phyloP scores from a whole-genome alignment of 257 asterid genomes.

The Jacaranda mimosifolia region DNA sequence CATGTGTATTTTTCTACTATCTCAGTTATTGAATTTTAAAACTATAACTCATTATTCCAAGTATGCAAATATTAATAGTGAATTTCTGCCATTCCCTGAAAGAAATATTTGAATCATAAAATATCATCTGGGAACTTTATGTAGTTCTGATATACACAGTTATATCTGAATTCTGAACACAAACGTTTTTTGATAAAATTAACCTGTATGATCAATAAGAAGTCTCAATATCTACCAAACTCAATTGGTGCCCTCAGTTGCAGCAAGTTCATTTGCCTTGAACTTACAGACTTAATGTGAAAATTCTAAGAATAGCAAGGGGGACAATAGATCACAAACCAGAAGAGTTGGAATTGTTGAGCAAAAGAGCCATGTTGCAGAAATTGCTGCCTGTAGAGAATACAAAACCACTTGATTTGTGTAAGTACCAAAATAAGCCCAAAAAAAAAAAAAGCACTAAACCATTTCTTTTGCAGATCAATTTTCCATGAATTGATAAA shows the following conservation, averaged over 20 bases:
- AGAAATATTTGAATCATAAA: background rate
- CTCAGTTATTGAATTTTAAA: no score
- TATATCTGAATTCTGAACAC: background rate
- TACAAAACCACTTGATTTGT: no score
- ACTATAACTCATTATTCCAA: background rate
- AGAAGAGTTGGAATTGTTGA: conserved; percentile 85
- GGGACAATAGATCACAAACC: conserved; percentile 53
- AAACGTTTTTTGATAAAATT: background rate
- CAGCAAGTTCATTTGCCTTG: conserved; percentile 12
- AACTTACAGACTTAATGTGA: background rate
- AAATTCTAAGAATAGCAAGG: conserved; percentile 15
- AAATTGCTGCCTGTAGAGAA: conserved; percentile 72
- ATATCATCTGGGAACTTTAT: background rate
- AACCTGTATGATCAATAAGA: conserved; percentile 4
- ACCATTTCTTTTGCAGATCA: no score
- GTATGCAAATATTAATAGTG: conserved; percentile 15
- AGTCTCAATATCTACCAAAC: background rate
- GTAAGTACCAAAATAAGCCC: no score
- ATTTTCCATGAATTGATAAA: no score
- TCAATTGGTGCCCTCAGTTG: background rate
- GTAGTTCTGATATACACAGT: conserved; percentile 4
- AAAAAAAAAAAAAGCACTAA: no score
- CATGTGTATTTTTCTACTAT: background rate
- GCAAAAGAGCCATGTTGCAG: conserved; percentile 89
- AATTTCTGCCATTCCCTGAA: conserved; percentile 5